Base-by-base conservation (phyloP, 805 yeast genomes). In the Candida khao-thaluensis region DNA sequence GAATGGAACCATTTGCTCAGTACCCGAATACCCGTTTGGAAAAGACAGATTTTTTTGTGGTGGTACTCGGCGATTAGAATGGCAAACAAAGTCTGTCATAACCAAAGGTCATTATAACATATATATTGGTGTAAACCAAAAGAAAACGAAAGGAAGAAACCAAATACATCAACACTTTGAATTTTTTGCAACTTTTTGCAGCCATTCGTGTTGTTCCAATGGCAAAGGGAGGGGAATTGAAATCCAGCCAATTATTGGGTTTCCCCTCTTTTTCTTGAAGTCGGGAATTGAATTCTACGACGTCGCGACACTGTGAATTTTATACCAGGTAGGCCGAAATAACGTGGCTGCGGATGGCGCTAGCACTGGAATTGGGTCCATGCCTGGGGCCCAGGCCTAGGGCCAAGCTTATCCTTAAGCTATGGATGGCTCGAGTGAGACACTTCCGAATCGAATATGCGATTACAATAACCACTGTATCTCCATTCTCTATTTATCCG, bases 1-100 rank as follows among this genome's bases (percentile, higher is more conserved):
- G 23, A 7, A 29, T n/a, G 30, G 23, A 21, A 15, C 7, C 21
- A 18, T 10, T 30, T 30, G 20, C 18, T 9, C 17, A 33, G 28
- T 33, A 33, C n/a, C 46, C 46, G 46, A 23, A 23, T 33, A 33
- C 29, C 36, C 39, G 39, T 27, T 11, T 33, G 20, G 36, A 33
- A 33, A 33, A 33, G 36, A 33, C 36, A 33, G 29, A 33, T 14
- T 33, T 32, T n/a, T 30, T 24, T 23, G 36, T 17, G 36, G 28
- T 11, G 27, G 22, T 23, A 2, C 17, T 24, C 36, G 36, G 36
- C 14, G 36, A 16, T 33, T 23, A 33, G 36, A 21, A 12, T 17
- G 32, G n/a, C 12, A 17, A 5, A 15, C 27, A 24, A 33, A 33
- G 17, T 33, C 15, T 18, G 30, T 15, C 22, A 24, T 16, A 33